Conservation (phyloP, 768 basidiomycete species). For the Butyriboletus loyo region DNA sequence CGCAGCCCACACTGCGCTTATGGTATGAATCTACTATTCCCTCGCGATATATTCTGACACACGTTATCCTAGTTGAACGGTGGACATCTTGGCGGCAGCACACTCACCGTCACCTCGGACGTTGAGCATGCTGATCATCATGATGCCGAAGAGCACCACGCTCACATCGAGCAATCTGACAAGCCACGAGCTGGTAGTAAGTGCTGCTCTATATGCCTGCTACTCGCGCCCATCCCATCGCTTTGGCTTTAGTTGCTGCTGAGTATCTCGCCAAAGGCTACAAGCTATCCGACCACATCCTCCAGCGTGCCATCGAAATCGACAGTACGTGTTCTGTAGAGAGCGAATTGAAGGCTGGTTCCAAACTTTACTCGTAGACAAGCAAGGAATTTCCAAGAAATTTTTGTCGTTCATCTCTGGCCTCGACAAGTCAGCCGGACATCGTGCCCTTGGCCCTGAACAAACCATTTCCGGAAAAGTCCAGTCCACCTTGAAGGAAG, state of each 20-base stretch:
- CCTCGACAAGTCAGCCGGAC: conserved; percentile 69
- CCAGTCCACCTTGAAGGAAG: conserved; percentile 59
- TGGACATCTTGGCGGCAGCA: conserved; percentile 70
- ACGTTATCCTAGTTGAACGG: conserved; percentile 56
- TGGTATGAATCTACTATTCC: conserved; percentile 43
- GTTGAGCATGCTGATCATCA: conserved; percentile 54
- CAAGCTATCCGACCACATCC: conserved; percentile 68
- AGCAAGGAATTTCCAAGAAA: conserved; percentile 83
- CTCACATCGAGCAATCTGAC: conserved; percentile 72
- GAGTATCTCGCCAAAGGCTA: conserved; percentile 95
- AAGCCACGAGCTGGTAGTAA: conserved; percentile 87
- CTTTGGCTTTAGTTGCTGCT: conserved; percentile 62
- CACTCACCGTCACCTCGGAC: conserved; percentile 70
- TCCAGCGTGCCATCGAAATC: conserved; percentile 79
- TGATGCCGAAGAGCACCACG: conserved; percentile 36
- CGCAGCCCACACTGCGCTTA: conserved; percentile 82
- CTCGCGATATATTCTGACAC: neutral
- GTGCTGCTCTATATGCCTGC: conserved; percentile 18
- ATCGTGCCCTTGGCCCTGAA: conserved; percentile 71
- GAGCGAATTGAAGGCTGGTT: neutral
- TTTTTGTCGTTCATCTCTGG: conserved; percentile 78
- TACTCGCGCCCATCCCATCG: neutral
- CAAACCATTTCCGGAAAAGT: conserved; percentile 77
- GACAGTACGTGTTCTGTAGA: conserved; percentile 45
- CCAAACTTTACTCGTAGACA: conserved; percentile 38